Percentiles rank a stretch among this genome's conserved stretches.
phyloP scores from a whole-genome alignment of 352 stramenopile genomes.

The Globisporangium viniferum region DNA sequence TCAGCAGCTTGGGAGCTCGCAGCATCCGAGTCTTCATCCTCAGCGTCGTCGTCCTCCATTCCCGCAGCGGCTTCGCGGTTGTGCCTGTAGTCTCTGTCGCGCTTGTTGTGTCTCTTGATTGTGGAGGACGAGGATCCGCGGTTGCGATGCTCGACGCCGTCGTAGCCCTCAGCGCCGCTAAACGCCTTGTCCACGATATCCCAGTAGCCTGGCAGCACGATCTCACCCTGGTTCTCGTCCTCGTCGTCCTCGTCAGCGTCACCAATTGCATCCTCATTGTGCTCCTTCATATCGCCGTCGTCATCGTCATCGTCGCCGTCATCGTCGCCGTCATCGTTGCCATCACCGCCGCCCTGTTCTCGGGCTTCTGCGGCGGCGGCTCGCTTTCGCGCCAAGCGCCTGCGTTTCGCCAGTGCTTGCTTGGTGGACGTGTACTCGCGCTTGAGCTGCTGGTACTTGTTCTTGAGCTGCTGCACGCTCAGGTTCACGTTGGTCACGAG shows the following conservation, averaged over 20 bases:
- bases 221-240: background rate
- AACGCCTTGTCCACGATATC: conserved; percentile 6
- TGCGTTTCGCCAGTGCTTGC: background rate
- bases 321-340: background rate
- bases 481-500: conserved; percentile 8
- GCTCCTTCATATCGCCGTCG: no score
- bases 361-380: background rate
- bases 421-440: conserved; percentile 14
- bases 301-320: background rate
- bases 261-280: background rate
- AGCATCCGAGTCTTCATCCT: background rate
- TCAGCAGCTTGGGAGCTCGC: background rate
- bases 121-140: conserved; percentile 1
- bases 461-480: conserved; percentile 14
- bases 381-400: background rate
- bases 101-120: background rate
- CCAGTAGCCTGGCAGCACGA: conserved; percentile 11
- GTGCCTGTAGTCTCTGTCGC: background rate
- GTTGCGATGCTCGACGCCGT: background rate
- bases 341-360: background rate
- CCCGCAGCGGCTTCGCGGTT: background rate
- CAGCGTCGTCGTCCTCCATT: background rate
- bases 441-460: conserved; percentile 20
- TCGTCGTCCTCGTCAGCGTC: background rate
- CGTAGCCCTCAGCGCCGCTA: background rate